phyloP scores from a whole-genome alignment of 805 yeast species.

The Candida anglica region DNA sequence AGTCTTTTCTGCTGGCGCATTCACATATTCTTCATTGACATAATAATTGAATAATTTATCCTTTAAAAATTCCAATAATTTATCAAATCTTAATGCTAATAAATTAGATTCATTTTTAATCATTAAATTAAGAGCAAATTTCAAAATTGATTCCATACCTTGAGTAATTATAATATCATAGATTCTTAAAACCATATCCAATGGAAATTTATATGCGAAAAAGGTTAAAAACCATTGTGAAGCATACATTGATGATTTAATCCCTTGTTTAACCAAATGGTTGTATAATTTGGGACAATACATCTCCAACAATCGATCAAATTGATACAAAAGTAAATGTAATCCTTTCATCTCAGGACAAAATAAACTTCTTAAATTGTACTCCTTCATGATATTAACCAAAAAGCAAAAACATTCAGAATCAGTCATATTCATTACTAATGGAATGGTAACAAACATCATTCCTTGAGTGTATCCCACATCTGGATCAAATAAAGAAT shows the following conservation, averaged over 20 bases:
- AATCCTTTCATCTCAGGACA: conserved; percentile 93
- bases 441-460: conserved; percentile 89
- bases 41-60: conserved; percentile 74
- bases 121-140: conserved; percentile 82
- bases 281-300: conserved; percentile 64
- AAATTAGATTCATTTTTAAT: conserved; percentile 59
- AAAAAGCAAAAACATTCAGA: conserved; percentile 81
- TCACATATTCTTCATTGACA: conserved; percentile 37
- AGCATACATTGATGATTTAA: conserved; percentile 92
- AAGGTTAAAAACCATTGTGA: conserved; percentile 96
- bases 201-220: conserved; percentile 92
- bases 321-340: conserved; percentile 79
- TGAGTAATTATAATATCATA: conserved; percentile 87
- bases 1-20: neutral
- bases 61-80: conserved; percentile 71
- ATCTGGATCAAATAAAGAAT: conserved; percentile 81
- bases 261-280: conserved; percentile 82
- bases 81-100: conserved; percentile 66
- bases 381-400: conserved; percentile 78
- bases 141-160: conserved; percentile 82
- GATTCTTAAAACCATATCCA: conserved; percentile 80
- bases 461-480: conserved; percentile 98
- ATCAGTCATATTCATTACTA: conserved; percentile 75
- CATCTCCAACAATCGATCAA: conserved; percentile 83
- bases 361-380: conserved; percentile 73